Base-by-base conservation (phyloP, 352 stramenopile species). In the Phytopythium aichiense region DNA sequence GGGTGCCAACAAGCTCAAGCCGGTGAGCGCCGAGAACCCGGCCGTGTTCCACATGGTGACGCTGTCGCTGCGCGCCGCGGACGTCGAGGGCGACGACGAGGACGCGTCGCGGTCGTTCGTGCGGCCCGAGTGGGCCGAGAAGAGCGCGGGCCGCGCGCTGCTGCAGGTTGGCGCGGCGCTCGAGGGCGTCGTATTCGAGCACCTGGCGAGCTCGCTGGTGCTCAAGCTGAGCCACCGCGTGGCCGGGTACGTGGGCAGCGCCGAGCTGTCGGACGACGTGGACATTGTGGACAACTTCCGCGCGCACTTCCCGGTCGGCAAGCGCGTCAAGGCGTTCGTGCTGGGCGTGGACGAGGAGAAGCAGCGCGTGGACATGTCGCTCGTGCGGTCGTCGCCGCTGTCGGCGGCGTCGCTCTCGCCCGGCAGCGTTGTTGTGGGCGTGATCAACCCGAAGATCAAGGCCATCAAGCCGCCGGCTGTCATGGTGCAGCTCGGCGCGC, bases 1-100 rank as follows among this genome's bases (percentile, higher is more conserved):
- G 69, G 88, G 88, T 28, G 73, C 81, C 25, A 94, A 96, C 77
- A 87, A 96, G 70, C 80, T 86, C 48, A 93, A 95, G 67, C 76
- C 86, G 40, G 80, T 96, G 25, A 89, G 81, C 46, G 77, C 87
- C 48, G 67, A 66, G 2, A 96, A 96, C 68, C 76, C 81, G 0
- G 80, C 79, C 22, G 89, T 77, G 62, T 95, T 91, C 66, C 78
- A 82, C 59, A 71, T 75, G 13, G 52, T 96, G 20, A 78, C 87
- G 55, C 51, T 96, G 16, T 93, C 86, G 37, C 69, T 96, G 37
- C 76, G 77, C n/a, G 55, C 69, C 11, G 64, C 74, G 3, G 88
- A 96, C 56, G 63, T 71, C 2, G 68, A 63, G 8, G 64, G 64
- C 33, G 60, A 71, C 28, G 74, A 77, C n/a, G 65, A 81, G 7